Conservation (phyloP, 2,329 filamentous ascomycete genomes). For the Pyrenophora graminea region DNA sequence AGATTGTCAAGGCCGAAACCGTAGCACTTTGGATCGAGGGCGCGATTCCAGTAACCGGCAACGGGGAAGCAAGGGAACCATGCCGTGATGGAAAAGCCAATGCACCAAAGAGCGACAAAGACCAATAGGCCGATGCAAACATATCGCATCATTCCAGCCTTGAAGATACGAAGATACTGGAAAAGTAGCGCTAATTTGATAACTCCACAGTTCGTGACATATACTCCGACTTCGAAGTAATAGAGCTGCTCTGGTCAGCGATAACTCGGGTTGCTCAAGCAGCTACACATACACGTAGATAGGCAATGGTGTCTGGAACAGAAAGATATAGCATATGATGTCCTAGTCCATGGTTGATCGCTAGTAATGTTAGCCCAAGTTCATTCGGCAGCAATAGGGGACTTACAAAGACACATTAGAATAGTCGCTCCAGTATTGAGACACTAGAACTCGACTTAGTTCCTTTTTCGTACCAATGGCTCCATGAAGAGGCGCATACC, state of each 20-base stretch:
- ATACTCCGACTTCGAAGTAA: constrained; percentile 36
- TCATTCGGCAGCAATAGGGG: no score
- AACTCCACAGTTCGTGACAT: constrained; percentile 36
- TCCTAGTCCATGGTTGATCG: constrained; percentile 38
- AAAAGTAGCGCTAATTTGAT: constrained; percentile 45
- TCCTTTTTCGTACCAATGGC: not conserved
- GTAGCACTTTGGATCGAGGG: constrained; percentile 30
- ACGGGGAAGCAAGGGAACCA: constrained; percentile 42
- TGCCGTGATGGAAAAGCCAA: constrained; percentile 32
- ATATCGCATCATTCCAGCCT: constrained; percentile 35
- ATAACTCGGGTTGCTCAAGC: not conserved
- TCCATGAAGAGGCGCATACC: constrained; percentile 18
- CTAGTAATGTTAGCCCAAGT: constrained; percentile 22
- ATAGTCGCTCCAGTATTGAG: constrained; percentile 32
- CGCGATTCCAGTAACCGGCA: constrained; percentile 30
- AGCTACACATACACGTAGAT: constrained; percentile 18
- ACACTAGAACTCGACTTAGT: constrained; percentile 19
- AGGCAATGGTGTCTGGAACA: constrained; percentile 13
- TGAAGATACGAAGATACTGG: constrained; percentile 47
- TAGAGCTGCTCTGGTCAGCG: constrained; percentile 25
- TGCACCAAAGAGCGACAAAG: constrained; percentile 37
- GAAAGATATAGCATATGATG: constrained; percentile 38
- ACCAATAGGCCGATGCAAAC: constrained; percentile 30
- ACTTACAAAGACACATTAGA: constrained; percentile 32
- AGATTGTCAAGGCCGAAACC: constrained; percentile 31